Evolutionary conservation across 805 yeast species (phyloP).

Genomic region (Starmerella asiatica): DNA sequence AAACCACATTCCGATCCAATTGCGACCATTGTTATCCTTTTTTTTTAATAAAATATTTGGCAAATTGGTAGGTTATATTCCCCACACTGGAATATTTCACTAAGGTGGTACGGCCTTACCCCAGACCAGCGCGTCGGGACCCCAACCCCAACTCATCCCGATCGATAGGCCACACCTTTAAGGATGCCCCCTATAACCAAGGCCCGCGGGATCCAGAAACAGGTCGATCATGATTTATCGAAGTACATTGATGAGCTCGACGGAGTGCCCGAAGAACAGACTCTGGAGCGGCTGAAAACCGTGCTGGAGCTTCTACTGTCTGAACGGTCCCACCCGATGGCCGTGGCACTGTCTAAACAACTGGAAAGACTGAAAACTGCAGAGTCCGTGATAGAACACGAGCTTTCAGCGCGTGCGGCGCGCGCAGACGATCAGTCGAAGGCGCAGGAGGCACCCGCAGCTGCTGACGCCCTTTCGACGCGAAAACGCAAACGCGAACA

Average conservation of each 20-base stretch:
- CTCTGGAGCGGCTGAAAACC: constrained; percentile 15
- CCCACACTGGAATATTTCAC: too few relatives aligned
- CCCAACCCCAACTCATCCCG: too few relatives aligned
- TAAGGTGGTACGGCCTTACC: too few relatives aligned
- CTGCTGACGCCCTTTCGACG: not conserved
- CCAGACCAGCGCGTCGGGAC: too few relatives aligned
- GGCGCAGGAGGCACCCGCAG: not conserved
- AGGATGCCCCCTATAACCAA: constrained; percentile 8
- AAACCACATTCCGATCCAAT: too few relatives aligned
- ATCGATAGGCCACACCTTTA: too few relatives aligned
- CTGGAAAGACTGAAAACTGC: constrained; percentile 18
- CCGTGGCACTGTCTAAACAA: constrained; percentile 17
- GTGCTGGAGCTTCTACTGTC: constrained; percentile 19
- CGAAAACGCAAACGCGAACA: not conserved
- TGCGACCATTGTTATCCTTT: too few relatives aligned
- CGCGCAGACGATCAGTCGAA: not conserved
- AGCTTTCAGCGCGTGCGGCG: constrained; percentile 8
- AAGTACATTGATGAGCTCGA: constrained; percentile 5
- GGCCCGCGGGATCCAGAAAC: constrained; percentile 7
- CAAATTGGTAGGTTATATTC: too few relatives aligned
- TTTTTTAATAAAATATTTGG: too few relatives aligned
- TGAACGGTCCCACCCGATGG: constrained; percentile 18
- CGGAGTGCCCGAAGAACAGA: constrained; percentile 17
- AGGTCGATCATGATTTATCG: constrained; percentile 10
- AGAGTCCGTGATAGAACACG: constrained; percentile 17